phyloP scores from a whole-genome alignment of 352 stramenopile genomes.

The Pythium phragmiticola region DNA sequence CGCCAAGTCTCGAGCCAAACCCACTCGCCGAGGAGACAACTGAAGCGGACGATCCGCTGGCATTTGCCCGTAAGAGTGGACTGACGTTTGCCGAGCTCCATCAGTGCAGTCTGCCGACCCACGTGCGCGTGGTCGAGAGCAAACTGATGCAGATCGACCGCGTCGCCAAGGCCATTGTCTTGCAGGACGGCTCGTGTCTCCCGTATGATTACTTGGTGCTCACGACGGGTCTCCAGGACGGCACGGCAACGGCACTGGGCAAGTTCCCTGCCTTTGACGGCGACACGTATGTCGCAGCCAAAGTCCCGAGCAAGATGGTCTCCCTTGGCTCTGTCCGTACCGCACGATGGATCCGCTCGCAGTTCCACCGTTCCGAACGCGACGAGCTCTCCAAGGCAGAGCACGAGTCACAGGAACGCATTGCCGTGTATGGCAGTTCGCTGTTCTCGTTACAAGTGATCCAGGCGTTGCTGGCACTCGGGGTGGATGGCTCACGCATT shows the following conservation, averaged over 20 bases:
- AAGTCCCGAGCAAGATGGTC: constrained; percentile 21
- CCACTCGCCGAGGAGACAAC: constrained; percentile 6
- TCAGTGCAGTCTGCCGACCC: constrained; percentile 42
- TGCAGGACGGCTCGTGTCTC: constrained; percentile 59
- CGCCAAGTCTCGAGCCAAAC: constrained; percentile 19
- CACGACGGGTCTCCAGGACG: constrained; percentile 50
- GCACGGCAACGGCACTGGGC: constrained; percentile 23
- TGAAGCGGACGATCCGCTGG: constrained; percentile 21
- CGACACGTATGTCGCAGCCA: constrained; percentile 17
- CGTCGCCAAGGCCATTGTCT: constrained; percentile 42
- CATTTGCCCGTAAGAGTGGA: constrained; percentile 56
- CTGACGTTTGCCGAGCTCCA: constrained; percentile 31
- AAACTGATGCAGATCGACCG: constrained; percentile 59
- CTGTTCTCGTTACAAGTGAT: constrained; percentile 73
- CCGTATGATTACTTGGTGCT: constrained; percentile 75
- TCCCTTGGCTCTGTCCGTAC: constrained; percentile 26
- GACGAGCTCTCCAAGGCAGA: constrained; percentile 6
- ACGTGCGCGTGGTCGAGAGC: constrained; percentile 46
- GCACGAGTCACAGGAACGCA: constrained; percentile 15
- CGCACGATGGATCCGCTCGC: constrained; percentile 24
- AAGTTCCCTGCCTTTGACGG: constrained; percentile 28
- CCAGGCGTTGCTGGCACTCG: constrained; percentile 42
- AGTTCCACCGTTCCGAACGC: constrained; percentile 15
- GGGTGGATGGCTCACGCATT: constrained; percentile 46
- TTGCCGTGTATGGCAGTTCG: constrained; percentile 65